Evolutionary conservation across 768 basidiomycete genomes (phyloP), one percentile per base, ranked within the genome.

Genomic region (Lentinula sp.): DNA sequence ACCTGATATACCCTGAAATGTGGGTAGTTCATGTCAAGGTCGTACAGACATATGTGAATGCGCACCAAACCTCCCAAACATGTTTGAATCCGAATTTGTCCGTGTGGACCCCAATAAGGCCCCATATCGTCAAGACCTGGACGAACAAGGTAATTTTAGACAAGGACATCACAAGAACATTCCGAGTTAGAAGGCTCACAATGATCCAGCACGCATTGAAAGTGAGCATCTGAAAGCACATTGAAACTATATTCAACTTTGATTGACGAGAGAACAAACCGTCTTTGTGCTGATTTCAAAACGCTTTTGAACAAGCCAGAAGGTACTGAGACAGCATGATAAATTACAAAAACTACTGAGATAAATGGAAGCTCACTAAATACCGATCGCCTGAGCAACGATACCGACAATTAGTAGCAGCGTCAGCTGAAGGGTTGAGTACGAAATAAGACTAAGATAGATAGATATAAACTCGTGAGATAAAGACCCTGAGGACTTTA

Each of bases 1-100:
- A 78, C 85, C 66, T 88, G 87, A 66, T 87, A 89, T 35, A 83
- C 63, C 87, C 87, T 88, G 59, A 1, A 57, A 37, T 8, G 33
- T 57, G 16, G 4, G 33, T 1, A 50, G 20, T 42, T 36, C 33
- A 8, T 28, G 28, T 28, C 28, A 28, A 15, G 6, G 8, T 48
- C 20, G 59, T 32, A 35, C 8, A 49, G 23, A 41, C 18, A 36
- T 4, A 53, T 42, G 9, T 51, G 39, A 41, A 20, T 5, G 59
- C 72, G 59, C 64, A 85, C 86, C 88, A 89, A 35, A 89, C 83
- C 70, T 91, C 90, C 89, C 90, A 91, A 62, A 86, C 82, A 67
- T 91, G 86, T 71, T 93, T 89, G 75, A 91, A 91, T 12, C 89
- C 90, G 66, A 93, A 86, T 49, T 81, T 85, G 66, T 83, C 70